Evolutionary conservation across 2,329 filamentous ascomycete species (phyloP).

Genomic region (Talaromyces sp.): DNA sequence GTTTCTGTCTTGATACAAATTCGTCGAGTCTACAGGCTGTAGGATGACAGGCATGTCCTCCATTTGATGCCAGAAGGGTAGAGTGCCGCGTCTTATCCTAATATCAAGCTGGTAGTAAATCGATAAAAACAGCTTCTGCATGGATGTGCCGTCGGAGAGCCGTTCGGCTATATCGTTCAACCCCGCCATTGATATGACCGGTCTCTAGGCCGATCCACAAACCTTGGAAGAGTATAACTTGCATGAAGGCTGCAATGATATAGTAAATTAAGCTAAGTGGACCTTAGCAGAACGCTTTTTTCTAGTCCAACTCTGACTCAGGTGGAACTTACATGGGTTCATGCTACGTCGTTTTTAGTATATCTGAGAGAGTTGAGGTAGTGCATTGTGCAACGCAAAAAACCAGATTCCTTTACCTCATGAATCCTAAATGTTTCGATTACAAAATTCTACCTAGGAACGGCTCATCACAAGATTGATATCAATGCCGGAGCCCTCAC

Average conservation of each 20-base stretch:
- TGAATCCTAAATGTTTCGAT: background rate
- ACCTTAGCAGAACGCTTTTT: background rate
- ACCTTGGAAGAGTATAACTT: background rate
- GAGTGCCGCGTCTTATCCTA: background rate
- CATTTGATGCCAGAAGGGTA: background rate
- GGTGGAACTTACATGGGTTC: background rate
- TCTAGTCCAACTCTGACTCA: background rate
- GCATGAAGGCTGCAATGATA: background rate
- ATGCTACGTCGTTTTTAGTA: background rate
- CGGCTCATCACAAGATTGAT: background rate
- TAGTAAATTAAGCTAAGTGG: background rate
- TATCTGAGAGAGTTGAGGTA: background rate
- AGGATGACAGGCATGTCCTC: background rate
- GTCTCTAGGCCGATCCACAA: background rate
- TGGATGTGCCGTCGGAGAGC: background rate
- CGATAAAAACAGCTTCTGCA: background rate
- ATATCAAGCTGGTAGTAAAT: background rate
- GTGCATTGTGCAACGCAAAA: background rate
- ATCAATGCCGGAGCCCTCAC: background rate
- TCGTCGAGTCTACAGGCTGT: background rate
- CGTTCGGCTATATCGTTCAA: background rate
- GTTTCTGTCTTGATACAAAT: background rate
- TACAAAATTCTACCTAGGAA: background rate
- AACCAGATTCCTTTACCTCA: background rate
- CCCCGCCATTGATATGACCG: background rate